Percentiles rank a stretch among this genome's conserved stretches.
phyloP scores from a whole-genome alignment of 1,284 basidiomycete genomes.

The Marasmius tenuissimus region DNA sequence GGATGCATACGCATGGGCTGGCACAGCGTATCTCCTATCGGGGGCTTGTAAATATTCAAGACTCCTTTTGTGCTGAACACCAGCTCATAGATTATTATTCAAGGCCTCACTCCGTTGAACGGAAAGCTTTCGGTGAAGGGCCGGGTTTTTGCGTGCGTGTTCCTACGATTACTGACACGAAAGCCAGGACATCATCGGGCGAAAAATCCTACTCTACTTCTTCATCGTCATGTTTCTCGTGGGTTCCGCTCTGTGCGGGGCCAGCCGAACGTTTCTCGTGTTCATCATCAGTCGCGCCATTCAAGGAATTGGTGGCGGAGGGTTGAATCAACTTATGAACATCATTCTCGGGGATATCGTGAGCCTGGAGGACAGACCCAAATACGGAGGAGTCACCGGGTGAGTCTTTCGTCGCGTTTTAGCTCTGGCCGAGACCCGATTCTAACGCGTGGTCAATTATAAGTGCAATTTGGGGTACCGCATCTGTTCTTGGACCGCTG shows the following conservation, averaged over 20 bases:
- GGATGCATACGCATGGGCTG: slow-evolving; percentile 31
- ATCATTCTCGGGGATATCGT: slow-evolving; percentile 7
- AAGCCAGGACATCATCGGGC: slow-evolving; percentile 25
- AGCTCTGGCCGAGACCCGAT: neutral
- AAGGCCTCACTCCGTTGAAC: slow-evolving; percentile 31
- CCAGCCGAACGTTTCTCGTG: slow-evolving; percentile 49
- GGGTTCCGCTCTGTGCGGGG: slow-evolving; percentile 52
- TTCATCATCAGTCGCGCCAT: slow-evolving; percentile 46
- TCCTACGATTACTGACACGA: neutral
- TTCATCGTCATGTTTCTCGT: slow-evolving; percentile 39
- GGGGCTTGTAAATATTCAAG: neutral
- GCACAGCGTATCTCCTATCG: slow-evolving; percentile 27
- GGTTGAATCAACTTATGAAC: slow-evolving; percentile 29
- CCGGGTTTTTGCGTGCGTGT: neutral
- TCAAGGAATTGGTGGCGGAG: slow-evolving; percentile 44
- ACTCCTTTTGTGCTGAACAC: neutral
- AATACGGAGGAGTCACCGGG: neutral
- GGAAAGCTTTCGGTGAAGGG: slow-evolving; percentile 33
- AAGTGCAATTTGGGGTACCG: slow-evolving; percentile 46
- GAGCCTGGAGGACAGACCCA: slow-evolving; percentile 2
- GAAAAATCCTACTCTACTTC: slow-evolving; percentile 38
- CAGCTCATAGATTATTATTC: neutral
- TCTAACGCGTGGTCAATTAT: slow-evolving; percentile 32
- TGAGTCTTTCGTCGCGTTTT: neutral
- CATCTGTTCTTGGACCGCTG: slow-evolving; percentile 45